Conservation (phyloP, 1,284 basidiomycete genomes). For the Polyporus tsugae region DNA sequence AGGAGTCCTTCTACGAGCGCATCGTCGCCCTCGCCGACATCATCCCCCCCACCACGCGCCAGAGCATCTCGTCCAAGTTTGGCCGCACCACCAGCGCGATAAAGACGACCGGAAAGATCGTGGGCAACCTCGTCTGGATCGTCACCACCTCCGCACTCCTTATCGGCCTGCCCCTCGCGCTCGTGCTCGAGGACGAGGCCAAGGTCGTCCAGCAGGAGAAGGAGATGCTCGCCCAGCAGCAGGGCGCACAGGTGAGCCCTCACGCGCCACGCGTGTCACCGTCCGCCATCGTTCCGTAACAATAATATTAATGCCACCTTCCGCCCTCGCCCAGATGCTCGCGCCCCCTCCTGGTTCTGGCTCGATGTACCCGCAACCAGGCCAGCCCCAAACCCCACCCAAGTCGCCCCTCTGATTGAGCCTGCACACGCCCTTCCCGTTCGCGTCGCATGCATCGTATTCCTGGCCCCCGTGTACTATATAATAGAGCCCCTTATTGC, state of each 20-base stretch:
- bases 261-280: neutral
- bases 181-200: conserved; percentile 95
- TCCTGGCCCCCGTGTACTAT: conserved; percentile 33
- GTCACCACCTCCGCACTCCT: conserved; percentile 94
- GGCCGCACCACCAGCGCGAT: conserved; percentile 69
- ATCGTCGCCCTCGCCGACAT: conserved; percentile 94
- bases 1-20: conserved; percentile 92
- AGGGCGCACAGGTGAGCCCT: conserved; percentile 73
- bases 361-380: conserved; percentile 56
- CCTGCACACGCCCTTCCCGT: neutral
- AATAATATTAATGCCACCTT: no score
- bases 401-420: conserved; percentile 10
- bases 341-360: conserved; percentile 46
- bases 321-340: conserved; percentile 64
- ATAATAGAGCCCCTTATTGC: conserved; percentile 32
- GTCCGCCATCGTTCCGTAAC: no score
- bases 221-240: conserved; percentile 93
- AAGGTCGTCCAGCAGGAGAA: conserved; percentile 95
- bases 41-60: conserved; percentile 89
- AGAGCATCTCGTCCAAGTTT: conserved; percentile 71
- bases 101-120: conserved; percentile 72
- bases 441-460: conserved; percentile 19
- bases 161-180: conserved; percentile 91
- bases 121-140: conserved; percentile 94
- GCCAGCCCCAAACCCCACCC: conserved; percentile 56